Evolutionary conservation across 2,329 filamentous ascomycete genomes (phyloP).

Genomic region (Xylaria sp.): DNA sequence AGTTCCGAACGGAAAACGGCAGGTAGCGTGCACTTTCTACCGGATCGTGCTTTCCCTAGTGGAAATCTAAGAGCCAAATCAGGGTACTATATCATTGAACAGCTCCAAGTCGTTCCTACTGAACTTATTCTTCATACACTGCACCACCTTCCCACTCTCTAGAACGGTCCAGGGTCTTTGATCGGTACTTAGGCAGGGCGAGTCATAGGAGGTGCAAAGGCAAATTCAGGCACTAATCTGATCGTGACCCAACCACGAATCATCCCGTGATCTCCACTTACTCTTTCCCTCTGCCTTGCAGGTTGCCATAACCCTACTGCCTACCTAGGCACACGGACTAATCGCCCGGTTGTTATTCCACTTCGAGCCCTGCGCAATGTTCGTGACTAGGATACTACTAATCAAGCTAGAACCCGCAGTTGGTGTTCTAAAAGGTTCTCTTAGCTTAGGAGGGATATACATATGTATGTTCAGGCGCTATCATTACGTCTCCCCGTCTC

Average conservation of each 20-base stretch:
- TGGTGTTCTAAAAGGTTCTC: not conserved
- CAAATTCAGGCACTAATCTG: not conserved
- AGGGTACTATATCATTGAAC: no score
- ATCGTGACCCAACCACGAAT: not conserved
- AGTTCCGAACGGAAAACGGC: no score
- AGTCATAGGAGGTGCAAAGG: constrained; percentile 3
- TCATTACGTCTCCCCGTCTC: not conserved
- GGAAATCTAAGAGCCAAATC: no score
- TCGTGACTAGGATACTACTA: not conserved
- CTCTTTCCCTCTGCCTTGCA: not conserved
- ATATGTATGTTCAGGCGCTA: not conserved
- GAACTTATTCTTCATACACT: no score
- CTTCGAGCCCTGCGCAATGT: constrained; percentile 7
- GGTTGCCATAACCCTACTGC: not conserved
- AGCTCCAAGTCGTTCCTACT: no score
- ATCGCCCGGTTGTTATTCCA: constrained; percentile 22
- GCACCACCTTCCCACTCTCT: not conserved
- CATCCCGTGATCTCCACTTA: not conserved
- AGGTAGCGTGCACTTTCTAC: no score
- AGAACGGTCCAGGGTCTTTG: not conserved
- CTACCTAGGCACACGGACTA: constrained; percentile 6
- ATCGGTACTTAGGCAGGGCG: not conserved
- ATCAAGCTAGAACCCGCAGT: not conserved
- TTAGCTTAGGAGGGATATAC: not conserved
- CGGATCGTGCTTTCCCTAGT: not conserved